Evolutionary conservation across 108 stramenopile species (phyloP).

Genomic region (Chaetoceros tenuissimus): DNA sequence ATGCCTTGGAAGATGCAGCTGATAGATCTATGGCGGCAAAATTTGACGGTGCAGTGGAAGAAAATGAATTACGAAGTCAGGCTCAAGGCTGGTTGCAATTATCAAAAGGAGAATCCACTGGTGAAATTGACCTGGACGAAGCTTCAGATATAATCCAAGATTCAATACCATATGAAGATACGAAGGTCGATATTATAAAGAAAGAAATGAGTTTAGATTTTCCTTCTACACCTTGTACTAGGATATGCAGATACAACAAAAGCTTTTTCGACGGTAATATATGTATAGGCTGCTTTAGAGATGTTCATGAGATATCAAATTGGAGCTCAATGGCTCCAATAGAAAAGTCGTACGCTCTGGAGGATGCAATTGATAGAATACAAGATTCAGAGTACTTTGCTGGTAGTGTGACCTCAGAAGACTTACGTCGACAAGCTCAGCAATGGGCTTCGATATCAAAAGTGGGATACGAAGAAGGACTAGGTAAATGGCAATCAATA

Average conservation of each 20-base stretch:
- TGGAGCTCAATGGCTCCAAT: constrained; percentile 45
- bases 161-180: too few species aligned
- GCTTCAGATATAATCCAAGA: too few species aligned
- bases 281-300: constrained; percentile 69
- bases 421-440: too few species aligned
- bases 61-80: constrained; percentile 21
- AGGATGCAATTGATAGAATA: constrained; percentile 54
- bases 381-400: too few species aligned
- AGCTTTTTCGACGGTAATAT: constrained; percentile 52
- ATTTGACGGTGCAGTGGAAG: constrained; percentile 23
- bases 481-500: too few species aligned
- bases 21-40: constrained; percentile 22
- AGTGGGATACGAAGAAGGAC: too few species aligned
- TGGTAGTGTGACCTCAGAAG: too few species aligned
- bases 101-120: too few species aligned
- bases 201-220: too few species aligned
- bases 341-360: constrained; percentile 35
- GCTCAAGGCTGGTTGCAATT: constrained; percentile 3
- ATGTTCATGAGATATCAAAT: constrained; percentile 50
- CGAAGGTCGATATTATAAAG: too few species aligned
- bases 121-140: too few species aligned
- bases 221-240: constrained; percentile 41
- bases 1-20: constrained; percentile 39
- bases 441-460: too few species aligned
- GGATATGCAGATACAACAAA: constrained; percentile 62